These are phyloP conservation scores for Prunus mira DNA, from an alignment of 306 rosid genomes.

Conservation along the genomic window DNA sequence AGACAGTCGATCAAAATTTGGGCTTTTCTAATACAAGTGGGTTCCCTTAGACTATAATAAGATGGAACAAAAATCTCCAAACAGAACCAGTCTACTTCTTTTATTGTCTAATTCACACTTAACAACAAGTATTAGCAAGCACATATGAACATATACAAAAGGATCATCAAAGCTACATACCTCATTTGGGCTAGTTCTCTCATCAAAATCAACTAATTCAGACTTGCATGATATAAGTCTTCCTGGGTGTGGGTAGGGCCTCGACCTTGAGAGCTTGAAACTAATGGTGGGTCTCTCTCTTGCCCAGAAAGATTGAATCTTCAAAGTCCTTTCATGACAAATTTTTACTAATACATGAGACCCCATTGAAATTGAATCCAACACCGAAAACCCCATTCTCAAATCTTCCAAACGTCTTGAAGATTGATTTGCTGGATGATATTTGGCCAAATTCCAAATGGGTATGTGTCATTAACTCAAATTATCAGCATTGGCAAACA, in stretches of 20 bases:
- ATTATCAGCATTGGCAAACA: not conserved
- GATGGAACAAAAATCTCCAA: not conserved
- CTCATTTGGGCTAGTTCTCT: slow-evolving; percentile 76
- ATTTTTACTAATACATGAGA: slow-evolving; percentile 31
- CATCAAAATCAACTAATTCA: slow-evolving; percentile 41
- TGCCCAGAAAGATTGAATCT: slow-evolving; percentile 28
- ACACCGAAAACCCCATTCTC: slow-evolving; percentile 51
- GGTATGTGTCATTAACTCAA: not conserved
- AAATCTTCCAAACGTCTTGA: slow-evolving; percentile 7
- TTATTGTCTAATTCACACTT: not conserved
- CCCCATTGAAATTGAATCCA: slow-evolving; percentile 48
- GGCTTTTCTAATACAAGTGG: not conserved
- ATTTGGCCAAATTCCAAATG: slow-evolving; percentile 13
- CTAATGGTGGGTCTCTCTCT: slow-evolving; percentile 5
- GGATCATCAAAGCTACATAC: slow-evolving; percentile 27
- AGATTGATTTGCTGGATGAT: not conserved
- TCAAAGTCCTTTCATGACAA: slow-evolving; percentile 29
- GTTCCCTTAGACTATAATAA: not conserved
- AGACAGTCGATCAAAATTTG: not conserved
- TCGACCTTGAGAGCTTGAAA: slow-evolving; percentile 39
- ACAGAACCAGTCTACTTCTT: not conserved
- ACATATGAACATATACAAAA: not conserved
- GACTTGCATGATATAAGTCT: slow-evolving; percentile 36
- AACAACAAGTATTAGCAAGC: not conserved
- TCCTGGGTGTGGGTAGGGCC: slow-evolving; percentile 23